Percentiles rank a stretch among this genome's conserved stretches.
phyloP scores from a whole-genome alignment of 768 basidiomycete species.

The Boletus subparvulus region DNA sequence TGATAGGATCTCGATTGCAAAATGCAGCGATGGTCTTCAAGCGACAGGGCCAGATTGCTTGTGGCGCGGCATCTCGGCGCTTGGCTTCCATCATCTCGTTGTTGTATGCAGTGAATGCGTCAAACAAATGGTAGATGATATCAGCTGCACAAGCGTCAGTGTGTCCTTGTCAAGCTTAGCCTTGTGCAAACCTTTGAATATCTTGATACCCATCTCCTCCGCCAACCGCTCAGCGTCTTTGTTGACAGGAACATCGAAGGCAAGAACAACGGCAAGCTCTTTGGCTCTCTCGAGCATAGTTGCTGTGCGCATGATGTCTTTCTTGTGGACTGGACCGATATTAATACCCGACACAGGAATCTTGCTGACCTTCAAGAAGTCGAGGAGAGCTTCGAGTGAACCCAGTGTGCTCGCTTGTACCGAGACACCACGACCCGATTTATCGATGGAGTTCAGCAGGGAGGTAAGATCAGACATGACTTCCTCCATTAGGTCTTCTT shows the following conservation, averaged over 20 bases:
- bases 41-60: constrained; percentile 95
- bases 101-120: constrained; percentile 94
- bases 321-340: constrained; percentile 96
- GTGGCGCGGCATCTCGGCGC: constrained; percentile 85
- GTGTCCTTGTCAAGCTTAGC: neutral
- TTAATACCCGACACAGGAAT: constrained; percentile 98
- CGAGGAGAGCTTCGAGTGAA: constrained; percentile 92
- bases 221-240: constrained; percentile 90
- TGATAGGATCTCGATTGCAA: constrained; percentile 96
- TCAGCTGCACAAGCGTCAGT: constrained; percentile 58
- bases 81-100: constrained; percentile 91
- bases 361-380: constrained; percentile 93
- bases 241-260: constrained; percentile 94
- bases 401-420: constrained; percentile 98
- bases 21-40: constrained; percentile 93
- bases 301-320: constrained; percentile 87
- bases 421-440: constrained; percentile 93
- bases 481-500: constrained; percentile 91
- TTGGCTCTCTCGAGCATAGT: constrained; percentile 96
- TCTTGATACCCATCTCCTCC: constrained; percentile 88
- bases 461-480: constrained; percentile 95
- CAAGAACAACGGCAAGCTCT: constrained; percentile 92
- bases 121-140: constrained; percentile 98
- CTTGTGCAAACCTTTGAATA: constrained; percentile 83
- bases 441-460: constrained; percentile 87